Conservation (phyloP, 2,329 filamentous ascomycete genomes). For the Daldinia sp. region DNA sequence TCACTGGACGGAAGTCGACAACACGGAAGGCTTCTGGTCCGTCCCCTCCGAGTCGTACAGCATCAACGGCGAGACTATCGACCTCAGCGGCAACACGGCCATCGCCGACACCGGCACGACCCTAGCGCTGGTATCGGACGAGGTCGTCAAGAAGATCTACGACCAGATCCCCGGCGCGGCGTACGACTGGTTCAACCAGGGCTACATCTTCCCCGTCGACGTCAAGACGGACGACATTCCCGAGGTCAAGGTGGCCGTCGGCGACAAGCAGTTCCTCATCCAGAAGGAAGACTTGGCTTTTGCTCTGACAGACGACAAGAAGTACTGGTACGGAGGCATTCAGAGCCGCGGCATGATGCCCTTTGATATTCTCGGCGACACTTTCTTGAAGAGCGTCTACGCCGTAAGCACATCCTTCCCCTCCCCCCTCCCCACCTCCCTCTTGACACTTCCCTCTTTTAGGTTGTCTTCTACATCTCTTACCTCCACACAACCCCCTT, state of each 20-base stretch:
- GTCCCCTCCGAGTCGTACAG: constrained; percentile 68
- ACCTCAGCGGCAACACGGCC: constrained; percentile 68
- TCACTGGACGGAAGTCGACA: constrained; percentile 72
- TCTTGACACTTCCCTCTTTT: no score
- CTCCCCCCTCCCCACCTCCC: no score
- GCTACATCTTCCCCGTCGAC: constrained; percentile 71
- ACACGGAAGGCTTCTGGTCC: constrained; percentile 75
- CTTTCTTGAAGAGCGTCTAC: constrained; percentile 74
- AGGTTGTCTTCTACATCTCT: no score
- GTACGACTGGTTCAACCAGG: constrained; percentile 69
- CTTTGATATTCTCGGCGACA: constrained; percentile 74
- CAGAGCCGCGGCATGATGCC: constrained; percentile 69
- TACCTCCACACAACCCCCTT: not conserved
- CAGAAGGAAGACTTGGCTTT: constrained; percentile 74
- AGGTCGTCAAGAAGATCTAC: constrained; percentile 72
- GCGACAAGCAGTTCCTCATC: constrained; percentile 68
- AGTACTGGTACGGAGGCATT: constrained; percentile 70
- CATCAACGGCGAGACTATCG: constrained; percentile 67
- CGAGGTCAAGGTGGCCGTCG: constrained; percentile 71
- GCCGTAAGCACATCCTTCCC: constrained; percentile 59
- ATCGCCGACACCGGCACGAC: constrained; percentile 81
- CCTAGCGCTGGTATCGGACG: constrained; percentile 73
- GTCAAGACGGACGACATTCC: constrained; percentile 67
- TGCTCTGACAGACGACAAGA: constrained; percentile 63
- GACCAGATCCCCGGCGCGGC: constrained; percentile 70